A percentile compares a stretch with the other conserved stretches of the same genome.
Conservation (phyloP, 495 filamentous ascomycete genomes). For the Penicillium longicatenatum region DNA sequence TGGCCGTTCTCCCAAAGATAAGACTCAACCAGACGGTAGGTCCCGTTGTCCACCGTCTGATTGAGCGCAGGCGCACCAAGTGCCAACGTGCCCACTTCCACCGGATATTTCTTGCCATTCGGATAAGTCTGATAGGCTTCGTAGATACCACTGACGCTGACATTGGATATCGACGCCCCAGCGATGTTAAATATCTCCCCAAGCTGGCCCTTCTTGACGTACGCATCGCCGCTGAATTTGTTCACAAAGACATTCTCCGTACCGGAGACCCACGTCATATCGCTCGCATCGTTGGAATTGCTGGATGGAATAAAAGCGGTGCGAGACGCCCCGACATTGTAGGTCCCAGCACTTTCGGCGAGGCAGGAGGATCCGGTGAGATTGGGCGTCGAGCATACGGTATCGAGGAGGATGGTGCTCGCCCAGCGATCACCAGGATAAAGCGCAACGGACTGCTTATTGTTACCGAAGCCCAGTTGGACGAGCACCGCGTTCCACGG, state of each 20-base stretch:
- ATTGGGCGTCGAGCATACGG: conserved; percentile 4
- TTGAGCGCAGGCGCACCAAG: background rate
- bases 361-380: conserved; percentile 2
- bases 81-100: conserved; percentile 13
- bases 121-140: conserved; percentile 8
- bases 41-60: background rate
- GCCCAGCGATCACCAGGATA: conserved; percentile 13
- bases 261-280: background rate
- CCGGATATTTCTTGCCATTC: conserved; percentile 9
- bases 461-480: conserved; percentile 1
- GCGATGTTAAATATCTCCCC: background rate
- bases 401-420: conserved; percentile 5
- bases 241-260: background rate
- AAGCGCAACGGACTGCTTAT: conserved; percentile 2
- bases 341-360: conserved; percentile 9
- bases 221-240: background rate
- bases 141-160: background rate
- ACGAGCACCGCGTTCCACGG: conserved; percentile 12
- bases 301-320: background rate
- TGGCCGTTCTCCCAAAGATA: background rate
- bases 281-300: background rate
- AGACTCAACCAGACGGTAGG: conserved; percentile 3
- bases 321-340: background rate
- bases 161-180: conserved; percentile 2
- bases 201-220: background rate